phyloP scores from a whole-genome alignment of 139 green algal genomes.

The Chlorella sp. region DNA sequence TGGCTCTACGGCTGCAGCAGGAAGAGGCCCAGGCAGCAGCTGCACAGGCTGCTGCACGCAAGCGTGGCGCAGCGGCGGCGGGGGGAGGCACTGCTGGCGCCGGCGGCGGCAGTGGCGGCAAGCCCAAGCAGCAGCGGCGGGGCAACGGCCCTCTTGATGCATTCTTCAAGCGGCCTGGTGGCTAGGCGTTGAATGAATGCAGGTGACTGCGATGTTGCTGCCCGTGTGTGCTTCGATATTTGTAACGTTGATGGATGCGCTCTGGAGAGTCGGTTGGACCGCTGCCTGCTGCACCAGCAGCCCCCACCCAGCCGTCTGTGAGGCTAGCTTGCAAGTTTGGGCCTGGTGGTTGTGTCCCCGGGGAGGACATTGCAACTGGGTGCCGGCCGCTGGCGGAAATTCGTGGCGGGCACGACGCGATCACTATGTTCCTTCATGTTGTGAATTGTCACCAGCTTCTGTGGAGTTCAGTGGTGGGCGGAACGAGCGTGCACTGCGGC shows the following conservation, averaged over 20 bases:
- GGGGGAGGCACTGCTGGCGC: background rate
- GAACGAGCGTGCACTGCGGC: no score
- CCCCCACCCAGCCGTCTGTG: no score
- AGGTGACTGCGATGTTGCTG: background rate
- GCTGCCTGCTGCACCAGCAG: no score
- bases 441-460: no score
- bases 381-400: no score
- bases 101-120: no score
- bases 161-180: background rate
- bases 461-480: no score
- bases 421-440: no score
- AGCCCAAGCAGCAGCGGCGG: background rate
- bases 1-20: slow-evolving; percentile 30
- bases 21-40: slow-evolving; percentile 20
- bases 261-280: no score
- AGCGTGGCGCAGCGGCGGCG: background rate
- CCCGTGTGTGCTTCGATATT: no score
- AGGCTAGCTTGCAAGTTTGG: no score
- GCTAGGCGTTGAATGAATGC: background rate
- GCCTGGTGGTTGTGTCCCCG: background rate
- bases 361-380: background rate
- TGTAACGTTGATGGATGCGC: background rate
- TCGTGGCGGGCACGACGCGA: no score
- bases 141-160: background rate
- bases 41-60: background rate